Evolutionary conservation across 306 rosid species (phyloP).

Genomic region (Acacia acuminata): DNA sequence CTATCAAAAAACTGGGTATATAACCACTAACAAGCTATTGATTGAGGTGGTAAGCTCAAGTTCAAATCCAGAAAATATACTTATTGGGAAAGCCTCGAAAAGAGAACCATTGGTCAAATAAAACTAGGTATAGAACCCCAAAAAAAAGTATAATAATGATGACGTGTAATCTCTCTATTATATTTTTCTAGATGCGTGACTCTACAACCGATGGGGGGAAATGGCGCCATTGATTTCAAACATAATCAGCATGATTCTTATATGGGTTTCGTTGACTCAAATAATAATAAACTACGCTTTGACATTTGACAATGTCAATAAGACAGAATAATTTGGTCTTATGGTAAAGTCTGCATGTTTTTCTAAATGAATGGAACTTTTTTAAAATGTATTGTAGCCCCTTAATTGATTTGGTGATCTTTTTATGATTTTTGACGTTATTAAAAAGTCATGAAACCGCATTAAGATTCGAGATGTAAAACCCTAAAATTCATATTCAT

Average conservation of each 20-base stretch:
- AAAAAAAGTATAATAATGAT: not conserved
- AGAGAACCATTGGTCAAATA: too few species aligned
- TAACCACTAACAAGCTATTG: not conserved
- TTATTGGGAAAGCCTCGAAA: too few species aligned
- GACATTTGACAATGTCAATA: constrained; percentile 56
- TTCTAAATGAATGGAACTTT: not conserved
- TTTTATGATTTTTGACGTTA: constrained; percentile 39
- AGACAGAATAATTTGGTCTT: constrained; percentile 20
- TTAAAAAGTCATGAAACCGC: not conserved
- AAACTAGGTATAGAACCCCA: too few species aligned
- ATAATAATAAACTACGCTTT: constrained; percentile 32
- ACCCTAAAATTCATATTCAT: too few species aligned
- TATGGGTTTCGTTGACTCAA: constrained; percentile 38
- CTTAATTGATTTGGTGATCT: constrained; percentile 20
- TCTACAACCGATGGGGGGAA: not conserved
- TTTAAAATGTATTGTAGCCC: constrained; percentile 5
- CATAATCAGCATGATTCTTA: constrained; percentile 29
- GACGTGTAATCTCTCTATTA: not conserved
- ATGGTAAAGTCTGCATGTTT: constrained; percentile 22
- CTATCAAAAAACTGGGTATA: not conserved
- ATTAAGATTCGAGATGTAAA: constrained; percentile 12
- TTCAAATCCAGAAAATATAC: too few species aligned
- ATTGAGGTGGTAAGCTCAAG: too few species aligned
- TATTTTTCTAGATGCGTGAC: not conserved
- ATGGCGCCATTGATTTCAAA: constrained; percentile 31